These are phyloP conservation scores for Fusarium tjaetaba DNA, from an alignment of 2,329 filamentous ascomycete genomes.

Conservation along the genomic window DNA sequence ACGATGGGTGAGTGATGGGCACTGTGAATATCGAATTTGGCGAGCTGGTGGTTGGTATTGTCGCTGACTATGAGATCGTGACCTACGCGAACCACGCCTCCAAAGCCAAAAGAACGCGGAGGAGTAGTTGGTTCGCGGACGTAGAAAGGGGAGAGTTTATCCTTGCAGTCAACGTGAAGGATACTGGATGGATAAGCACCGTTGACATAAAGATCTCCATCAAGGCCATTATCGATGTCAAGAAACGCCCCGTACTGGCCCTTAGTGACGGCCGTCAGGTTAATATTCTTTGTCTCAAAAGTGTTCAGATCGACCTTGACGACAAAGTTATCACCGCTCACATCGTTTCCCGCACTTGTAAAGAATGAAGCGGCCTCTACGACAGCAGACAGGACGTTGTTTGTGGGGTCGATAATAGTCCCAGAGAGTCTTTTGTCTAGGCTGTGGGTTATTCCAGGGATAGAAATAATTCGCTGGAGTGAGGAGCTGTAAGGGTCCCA, in stretches of 20 bases:
- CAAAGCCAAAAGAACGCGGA: neutral
- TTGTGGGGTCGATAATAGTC: neutral
- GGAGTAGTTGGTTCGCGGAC: neutral
- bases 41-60: neutral
- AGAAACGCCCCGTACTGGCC: neutral
- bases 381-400: neutral
- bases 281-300: neutral
- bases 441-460: neutral
- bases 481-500: neutral
- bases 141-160: neutral
- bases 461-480: accelerated
- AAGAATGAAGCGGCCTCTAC: neutral
- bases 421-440: neutral
- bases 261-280: neutral
- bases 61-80: neutral
- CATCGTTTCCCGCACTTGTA: neutral
- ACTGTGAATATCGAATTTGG: neutral
- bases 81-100: neutral
- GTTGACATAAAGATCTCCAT: neutral
- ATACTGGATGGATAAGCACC: neutral
- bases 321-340: neutral
- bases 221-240: neutral
- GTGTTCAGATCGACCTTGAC: neutral
- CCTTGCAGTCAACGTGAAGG: neutral
- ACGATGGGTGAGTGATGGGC: neutral